Base-by-base conservation (phyloP, 176 grass and related monocot species). In the Juncus effusus region DNA sequence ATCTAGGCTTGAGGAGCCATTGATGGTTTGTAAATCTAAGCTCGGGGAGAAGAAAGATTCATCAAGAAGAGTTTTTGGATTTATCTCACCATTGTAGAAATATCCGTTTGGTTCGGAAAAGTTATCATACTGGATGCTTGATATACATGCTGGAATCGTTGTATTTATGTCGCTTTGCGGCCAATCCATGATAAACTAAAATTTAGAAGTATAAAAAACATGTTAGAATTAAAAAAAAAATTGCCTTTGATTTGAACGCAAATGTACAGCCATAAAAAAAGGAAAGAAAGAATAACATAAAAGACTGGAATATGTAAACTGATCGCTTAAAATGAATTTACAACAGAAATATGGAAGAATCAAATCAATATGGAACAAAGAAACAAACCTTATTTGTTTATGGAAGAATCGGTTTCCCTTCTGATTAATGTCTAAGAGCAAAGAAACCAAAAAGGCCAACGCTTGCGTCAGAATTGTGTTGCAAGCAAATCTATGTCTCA, bases 61-160 rank as follows among this genome's bases (percentile, higher is more conserved):
- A 36, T 79, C 66, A 7, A 79, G 67, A 14, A 66, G 60, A 16
- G 57, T 9, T n/a, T 80, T 67, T 3, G 40, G 51, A 8, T 59
- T 70, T 51, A 64, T 64, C 14, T 50, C 53, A 0, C 59, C 41
- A 44, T 16, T 14, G 40, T 72, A 59, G 37, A 57, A 79, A 40
- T 56, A 71, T 63, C 53, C 65, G 15, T 64, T 79, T 11, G 77
- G 55, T 72, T 79, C 77, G 1, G 66, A 64, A 14, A 79, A 73
- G 61, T 79, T 79, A 36, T 79, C 67, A 2, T 79, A 79, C 14
- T 72, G 66, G 51, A 55, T 64, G 59, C 51, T 72, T 16, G 67
- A 71, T 35, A 79, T 14, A 42, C 59, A 79, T 49, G 50, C 19
- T 3, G 77, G 67, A 51, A 72, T 72, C 5, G 51, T 72, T 15